Base-by-base conservation (phyloP, 2,329 filamentous ascomycete genomes). In the Pyrenochaeta sp. region DNA sequence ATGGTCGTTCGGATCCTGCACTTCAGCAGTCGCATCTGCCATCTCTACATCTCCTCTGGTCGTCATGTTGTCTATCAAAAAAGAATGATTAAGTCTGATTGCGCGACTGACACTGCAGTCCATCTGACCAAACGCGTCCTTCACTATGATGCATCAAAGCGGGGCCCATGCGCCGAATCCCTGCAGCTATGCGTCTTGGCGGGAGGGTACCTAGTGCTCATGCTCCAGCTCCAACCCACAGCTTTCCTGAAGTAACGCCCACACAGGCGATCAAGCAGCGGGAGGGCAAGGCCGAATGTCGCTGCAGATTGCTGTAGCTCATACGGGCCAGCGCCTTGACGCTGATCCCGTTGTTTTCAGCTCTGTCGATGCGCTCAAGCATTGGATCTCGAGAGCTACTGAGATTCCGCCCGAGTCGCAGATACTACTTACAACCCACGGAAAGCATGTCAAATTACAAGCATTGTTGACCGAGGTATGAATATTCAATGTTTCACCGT, bases 271-370 rank as follows among this genome's bases (percentile, higher is more conserved):
- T 21, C 44, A 45, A 51, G 49, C 57, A 63, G 64, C 56, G 64
- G 54, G 58, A 69, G 60, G 60, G 60, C 54, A 49, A 54, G 51
- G 54, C 60, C 85, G 82, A 79, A 96, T 96, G 92, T 90, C 91
- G 81, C 86, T 94, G 76, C 87, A 91, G 81, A 88, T 97, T 78
- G 91, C 92, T 82, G 89, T 97, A 75, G 92, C 92, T 84, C 93
- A 96, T 81, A 92, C 90, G 78, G 94, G 94, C 82, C 89, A 92
- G 83, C 89, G 89, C 79, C 84, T 97, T 74, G 84, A 88, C 75
- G 85, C 90, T 75, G 91, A 96, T 79, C 86, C 88, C 64, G 83
- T 87, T 61, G 85, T 87, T 73, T 90, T 94, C 77, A 83, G 85
- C 66, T 90, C 88, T 53, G 84, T 97, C 74, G 94, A 98, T 78